Conservation (phyloP, 75 land plant species). For the Cunninghamia lanceolata region DNA sequence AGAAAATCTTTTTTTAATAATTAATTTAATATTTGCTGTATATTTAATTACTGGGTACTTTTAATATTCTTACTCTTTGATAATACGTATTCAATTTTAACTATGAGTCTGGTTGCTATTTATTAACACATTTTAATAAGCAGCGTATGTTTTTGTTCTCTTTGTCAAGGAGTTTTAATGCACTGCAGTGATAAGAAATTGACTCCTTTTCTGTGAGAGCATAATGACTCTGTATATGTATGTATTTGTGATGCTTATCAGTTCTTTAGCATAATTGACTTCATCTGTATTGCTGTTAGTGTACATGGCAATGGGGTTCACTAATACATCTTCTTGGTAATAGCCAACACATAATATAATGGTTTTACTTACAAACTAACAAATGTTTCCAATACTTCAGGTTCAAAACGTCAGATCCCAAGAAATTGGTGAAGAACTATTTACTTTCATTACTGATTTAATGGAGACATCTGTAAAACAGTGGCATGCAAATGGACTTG, state of each 20-base stretch:
- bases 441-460: constrained; percentile 60
- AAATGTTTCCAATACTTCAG: constrained; percentile 31
- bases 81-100: not conserved
- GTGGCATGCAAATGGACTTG: constrained; percentile 83
- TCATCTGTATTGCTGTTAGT: not conserved
- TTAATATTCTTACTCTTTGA: not conserved
- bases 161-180: not conserved
- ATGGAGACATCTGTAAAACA: constrained; percentile 71
- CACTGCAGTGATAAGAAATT: not conserved
- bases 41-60: not conserved
- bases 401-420: constrained; percentile 40
- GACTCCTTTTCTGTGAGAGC: not conserved
- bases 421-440: constrained; percentile 44
- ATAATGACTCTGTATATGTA: not conserved
- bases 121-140: not conserved
- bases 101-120: not conserved
- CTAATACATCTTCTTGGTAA: not conserved
- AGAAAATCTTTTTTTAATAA: not conserved
- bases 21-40: not conserved
- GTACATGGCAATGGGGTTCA: not conserved
- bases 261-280: not conserved
- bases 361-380: not conserved
- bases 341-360: not conserved
- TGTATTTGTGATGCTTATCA: not conserved
- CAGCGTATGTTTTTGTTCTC: not conserved